Percentiles rank a stretch among this genome's conserved stretches.
These are phyloP conservation scores for Suillus sp. DNA, from an alignment of 768 basidiomycete genomes.

Conservation along the genomic window DNA sequence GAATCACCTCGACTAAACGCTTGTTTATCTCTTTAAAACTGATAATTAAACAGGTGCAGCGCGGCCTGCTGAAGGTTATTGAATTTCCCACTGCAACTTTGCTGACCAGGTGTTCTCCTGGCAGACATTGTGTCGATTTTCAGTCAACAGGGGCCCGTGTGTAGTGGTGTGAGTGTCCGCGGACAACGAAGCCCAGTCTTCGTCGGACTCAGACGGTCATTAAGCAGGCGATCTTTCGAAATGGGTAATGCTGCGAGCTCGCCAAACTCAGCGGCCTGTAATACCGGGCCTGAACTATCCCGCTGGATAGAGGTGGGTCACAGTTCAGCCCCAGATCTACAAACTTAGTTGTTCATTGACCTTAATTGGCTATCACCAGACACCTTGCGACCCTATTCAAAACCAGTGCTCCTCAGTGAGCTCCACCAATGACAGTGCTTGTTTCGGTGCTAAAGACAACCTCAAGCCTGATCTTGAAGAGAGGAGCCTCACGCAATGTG, in stretches of 20 bases:
- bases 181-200: background rate
- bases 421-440: background rate
- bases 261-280: background rate
- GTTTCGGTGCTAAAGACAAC: too few species aligned
- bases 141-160: background rate
- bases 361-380: background rate
- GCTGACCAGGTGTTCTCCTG: background rate
- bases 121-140: background rate
- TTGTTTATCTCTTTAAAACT: background rate
- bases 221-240: background rate
- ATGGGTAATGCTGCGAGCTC: background rate
- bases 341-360: background rate
- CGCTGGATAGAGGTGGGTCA: constrained; percentile 4
- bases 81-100: background rate
- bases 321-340: constrained; percentile 7
- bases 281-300: background rate
- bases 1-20: background rate
- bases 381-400: background rate
- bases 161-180: background rate
- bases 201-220: background rate
- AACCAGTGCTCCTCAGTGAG: background rate
- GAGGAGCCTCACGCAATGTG: background rate
- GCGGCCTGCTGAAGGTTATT: too few species aligned
- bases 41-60: background rate
- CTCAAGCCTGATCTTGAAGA: background rate